Base-by-base conservation (phyloP, 345 rosid species). In the Citrus medica region DNA sequence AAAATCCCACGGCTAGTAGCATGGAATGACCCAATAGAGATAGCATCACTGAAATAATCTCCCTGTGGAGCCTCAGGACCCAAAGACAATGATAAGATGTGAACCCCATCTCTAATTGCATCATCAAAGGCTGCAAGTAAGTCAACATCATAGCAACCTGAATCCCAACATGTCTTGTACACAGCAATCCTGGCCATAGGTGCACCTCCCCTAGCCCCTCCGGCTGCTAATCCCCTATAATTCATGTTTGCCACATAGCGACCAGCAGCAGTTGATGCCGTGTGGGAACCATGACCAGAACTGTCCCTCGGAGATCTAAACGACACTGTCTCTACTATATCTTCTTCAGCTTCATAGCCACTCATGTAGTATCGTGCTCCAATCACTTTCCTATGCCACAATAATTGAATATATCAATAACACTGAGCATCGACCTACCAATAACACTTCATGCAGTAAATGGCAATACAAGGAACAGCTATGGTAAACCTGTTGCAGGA, bases 241-340 rank as follows among this genome's bases (percentile, higher is more conserved):
- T 86, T 87, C 88, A 86, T 79, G 77, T 83, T 72, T 30, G 75
- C 25, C 59, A 89, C 92, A 63, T 79, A 83, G 62, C 89, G 86
- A 77, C 92, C 92, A 37, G 85, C 88, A 19, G 92, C 92, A 2
- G 75, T 89, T 25, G 92, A 89, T 67, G 90, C 89, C 0, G 90
- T 89, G 84, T 89, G 92, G 76, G 85, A 83, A 69, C 92, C 92
- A 70, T 89, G 90, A 14, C 92, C 92, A 25, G 84, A 76, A 84
- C 86, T 86, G 78, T 89, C 92, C 68, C 92, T 81, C 9, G 92
- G 88, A 56, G 92, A 87, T 69, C 60, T 80, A 71, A 81, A 84
- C 19, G 88, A 83, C 28, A 81, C 69, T 73, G 78, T 62, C 42
- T 79, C 79, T 58, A 46, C 24, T 24, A 81, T 66, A 65, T 80